Evolutionary conservation across 2,329 filamentous ascomycete species (phyloP), one percentile per base, ranked within the genome.

Genomic region (Fusarium annulatum): DNA sequence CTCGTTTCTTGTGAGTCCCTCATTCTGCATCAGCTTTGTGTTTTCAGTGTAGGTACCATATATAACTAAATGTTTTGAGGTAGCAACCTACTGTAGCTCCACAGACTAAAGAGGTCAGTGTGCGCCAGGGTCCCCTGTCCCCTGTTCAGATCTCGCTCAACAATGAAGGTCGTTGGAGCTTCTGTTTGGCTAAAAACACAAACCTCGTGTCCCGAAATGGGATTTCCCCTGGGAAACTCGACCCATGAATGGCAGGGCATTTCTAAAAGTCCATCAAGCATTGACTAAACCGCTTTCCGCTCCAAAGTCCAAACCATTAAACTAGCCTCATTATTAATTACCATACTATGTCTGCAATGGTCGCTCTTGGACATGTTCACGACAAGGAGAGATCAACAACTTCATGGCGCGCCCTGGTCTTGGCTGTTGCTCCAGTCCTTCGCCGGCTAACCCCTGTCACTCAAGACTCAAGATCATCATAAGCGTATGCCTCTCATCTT

Each of bases 181-280:
- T 76, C 69, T 75, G 69, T 71, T 75, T 78, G 76, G 77, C 45
- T 72, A 64, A 72, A 71, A 73, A 61, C 26, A 59, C 58, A 66
- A 75, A 78, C 55, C 78, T 81, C 80, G 79, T 81, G 79, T 81
- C 78, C 80, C 56, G 72, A 80, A 79, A 77, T 78, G 80, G 78
- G 60, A 73, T 65, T 69, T 68, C 61, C 69, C 69, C 66, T 70
- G 61, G 48, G 56, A 55, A 69, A 33, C 34, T 45, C 51, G 38
- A 39, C 64, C 67, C 65, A 56, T 58, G 62, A 52, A 39, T 61
- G 55, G 67, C 64, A 71, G 61, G 58, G 58, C 56, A 68, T 63
- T 74, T 64, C 45, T 21, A 61, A 64, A 76, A 65, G 45, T 42
- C 70, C 70, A 74, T 72, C 53, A 53, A 64, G 57, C 33, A 55